phyloP scores from a whole-genome alignment of 2,329 filamentous ascomycete species.

The Colletotrichum kahawae region DNA sequence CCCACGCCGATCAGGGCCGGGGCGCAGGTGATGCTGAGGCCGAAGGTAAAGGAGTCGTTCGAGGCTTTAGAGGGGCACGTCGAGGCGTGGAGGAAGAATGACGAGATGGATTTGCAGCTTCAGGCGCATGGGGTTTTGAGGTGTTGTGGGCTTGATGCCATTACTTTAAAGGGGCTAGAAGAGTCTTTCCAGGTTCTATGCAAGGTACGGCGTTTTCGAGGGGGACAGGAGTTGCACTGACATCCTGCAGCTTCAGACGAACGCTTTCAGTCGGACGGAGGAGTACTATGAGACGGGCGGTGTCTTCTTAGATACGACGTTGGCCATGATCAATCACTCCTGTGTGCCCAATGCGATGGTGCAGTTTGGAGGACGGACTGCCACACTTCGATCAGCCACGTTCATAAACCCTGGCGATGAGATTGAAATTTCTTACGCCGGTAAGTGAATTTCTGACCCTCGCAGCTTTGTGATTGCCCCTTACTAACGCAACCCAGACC shows the following conservation, averaged over 20 bases:
- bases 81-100: conserved; percentile 37
- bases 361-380: conserved; percentile 56
- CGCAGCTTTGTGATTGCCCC: not conserved
- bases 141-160: conserved; percentile 30
- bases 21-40: conserved; percentile 52
- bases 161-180: conserved; percentile 46
- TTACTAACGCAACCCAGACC: conserved; percentile 41
- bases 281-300: conserved; percentile 51
- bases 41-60: conserved; percentile 36
- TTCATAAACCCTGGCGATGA: conserved; percentile 58
- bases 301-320: conserved; percentile 59
- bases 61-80: conserved; percentile 52
- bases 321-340: conserved; percentile 68
- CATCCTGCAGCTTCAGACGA: conserved; percentile 58
- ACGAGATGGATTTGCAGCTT: conserved; percentile 53
- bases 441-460: conserved; percentile 37
- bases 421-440: conserved; percentile 67
- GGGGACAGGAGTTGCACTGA: conserved; percentile 13
- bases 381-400: conserved; percentile 54
- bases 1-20: conserved; percentile 62
- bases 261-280: conserved; percentile 64
- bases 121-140: conserved; percentile 41
- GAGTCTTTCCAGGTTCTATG: conserved; percentile 51
- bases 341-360: conserved; percentile 66
- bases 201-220: conserved; percentile 46